These are phyloP conservation scores for Castanea crenata DNA, from an alignment of 306 rosid genomes.

Conservation along the genomic window DNA sequence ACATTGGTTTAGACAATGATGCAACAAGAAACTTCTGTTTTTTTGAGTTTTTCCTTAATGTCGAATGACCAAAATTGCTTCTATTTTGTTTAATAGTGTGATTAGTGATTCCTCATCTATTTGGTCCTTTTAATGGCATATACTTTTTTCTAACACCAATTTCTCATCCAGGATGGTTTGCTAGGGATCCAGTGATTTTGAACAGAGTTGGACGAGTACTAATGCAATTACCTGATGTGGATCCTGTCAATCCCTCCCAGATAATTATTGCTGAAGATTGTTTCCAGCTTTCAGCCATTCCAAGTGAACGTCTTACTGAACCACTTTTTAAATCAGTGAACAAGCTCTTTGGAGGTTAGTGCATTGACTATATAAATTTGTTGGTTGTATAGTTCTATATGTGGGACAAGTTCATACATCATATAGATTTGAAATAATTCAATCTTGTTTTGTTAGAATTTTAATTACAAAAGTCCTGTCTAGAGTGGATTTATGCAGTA, in stretches of 20 bases:
- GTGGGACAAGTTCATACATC: not conserved
- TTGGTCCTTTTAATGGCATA: not conserved
- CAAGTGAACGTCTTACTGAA: slow-evolving; percentile 36
- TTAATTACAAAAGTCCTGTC: too few species aligned
- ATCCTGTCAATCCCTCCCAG: slow-evolving; percentile 44
- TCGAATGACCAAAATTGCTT: not conserved
- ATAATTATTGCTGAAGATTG: slow-evolving; percentile 87
- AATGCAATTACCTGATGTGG: slow-evolving; percentile 43
- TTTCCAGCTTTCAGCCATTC: slow-evolving; percentile 67
- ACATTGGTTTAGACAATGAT: not conserved
- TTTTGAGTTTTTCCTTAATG: not conserved
- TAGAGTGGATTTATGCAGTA: too few species aligned
- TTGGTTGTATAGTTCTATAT: not conserved
- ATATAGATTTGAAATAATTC: not conserved
- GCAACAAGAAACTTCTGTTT: not conserved
- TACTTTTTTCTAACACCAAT: slow-evolving; percentile 23
- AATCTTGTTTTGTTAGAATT: not conserved
- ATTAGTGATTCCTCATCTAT: too few species aligned
- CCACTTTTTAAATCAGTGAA: slow-evolving; percentile 46
- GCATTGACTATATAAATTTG: slow-evolving; percentile 2
- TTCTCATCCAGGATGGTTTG: slow-evolving; percentile 84
- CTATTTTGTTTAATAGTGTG: not conserved
- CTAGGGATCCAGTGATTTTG: slow-evolving; percentile 71
- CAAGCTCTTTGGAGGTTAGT: slow-evolving; percentile 74
- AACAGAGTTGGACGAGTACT: slow-evolving; percentile 63